A percentile compares a stretch with the other conserved stretches of the same genome.
Evolutionary conservation across 139 green algal genomes (phyloP).

Genomic region (Closterium sp.): DNA sequence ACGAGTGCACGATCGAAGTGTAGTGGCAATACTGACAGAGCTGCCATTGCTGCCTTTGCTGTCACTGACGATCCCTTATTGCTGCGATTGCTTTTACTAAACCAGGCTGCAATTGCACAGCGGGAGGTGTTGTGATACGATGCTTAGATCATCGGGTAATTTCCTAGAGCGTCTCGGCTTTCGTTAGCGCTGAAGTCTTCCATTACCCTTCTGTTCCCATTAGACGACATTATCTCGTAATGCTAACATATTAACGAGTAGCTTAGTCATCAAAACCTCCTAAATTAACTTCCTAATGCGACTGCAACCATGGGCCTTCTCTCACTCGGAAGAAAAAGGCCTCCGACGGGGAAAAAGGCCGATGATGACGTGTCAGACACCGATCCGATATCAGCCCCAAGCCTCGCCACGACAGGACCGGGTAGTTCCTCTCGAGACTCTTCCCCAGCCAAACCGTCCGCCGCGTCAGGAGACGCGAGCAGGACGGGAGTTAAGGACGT

Average conservation of each 20-base stretch:
- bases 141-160: neutral
- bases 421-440: neutral
- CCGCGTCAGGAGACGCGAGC: neutral
- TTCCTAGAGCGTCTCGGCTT: neutral
- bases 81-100: neutral
- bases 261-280: neutral
- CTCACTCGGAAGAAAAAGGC: neutral
- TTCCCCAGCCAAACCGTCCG: neutral
- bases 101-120: no score
- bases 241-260: neutral
- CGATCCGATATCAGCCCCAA: neutral
- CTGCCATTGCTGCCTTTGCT: neutral
- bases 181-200: neutral
- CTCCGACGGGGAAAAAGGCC: neutral
- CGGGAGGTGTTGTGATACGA: no score
- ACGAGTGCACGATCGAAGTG: no score
- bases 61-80: neutral
- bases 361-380: neutral
- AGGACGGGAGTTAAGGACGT: conserved; percentile 1
- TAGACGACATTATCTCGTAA: neutral
- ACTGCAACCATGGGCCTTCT: neutral
- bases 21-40: no score
- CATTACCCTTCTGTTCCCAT: neutral
- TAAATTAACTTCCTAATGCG: neutral
- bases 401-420: neutral